Conservation (phyloP, 164 flowering plant species). For the Vitis labrusca region DNA sequence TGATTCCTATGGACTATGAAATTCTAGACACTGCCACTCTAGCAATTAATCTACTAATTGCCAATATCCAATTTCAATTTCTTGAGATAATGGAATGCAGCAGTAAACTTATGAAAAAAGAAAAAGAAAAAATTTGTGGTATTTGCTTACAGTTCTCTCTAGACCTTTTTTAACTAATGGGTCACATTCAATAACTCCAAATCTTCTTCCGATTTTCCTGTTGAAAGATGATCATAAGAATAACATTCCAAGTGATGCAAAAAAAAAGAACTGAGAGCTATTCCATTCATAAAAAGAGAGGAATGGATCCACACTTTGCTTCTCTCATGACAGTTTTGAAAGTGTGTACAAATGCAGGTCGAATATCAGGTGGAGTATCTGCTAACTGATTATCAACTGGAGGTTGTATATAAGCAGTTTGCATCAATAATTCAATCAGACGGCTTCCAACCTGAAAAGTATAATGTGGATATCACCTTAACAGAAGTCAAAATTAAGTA, state of each 20-base stretch:
- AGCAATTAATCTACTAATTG: neutral
- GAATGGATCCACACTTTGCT: conserved; percentile 32
- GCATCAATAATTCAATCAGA: conserved; percentile 71
- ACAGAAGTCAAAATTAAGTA: neutral
- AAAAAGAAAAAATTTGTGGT: neutral
- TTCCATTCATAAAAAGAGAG: neutral
- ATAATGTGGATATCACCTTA: conserved; percentile 6
- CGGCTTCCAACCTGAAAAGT: conserved; percentile 82
- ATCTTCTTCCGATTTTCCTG: conserved; percentile 60
- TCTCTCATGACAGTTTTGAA: conserved; percentile 44
- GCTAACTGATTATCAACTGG: conserved; percentile 59
- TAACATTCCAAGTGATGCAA: neutral
- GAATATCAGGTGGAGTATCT: conserved; percentile 76
- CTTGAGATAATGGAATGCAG: neutral
- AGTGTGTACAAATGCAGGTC: conserved; percentile 86
- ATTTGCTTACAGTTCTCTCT: conserved; percentile 52
- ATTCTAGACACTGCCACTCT: neutral
- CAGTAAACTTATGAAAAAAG: neutral
- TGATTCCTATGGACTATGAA: too few species aligned
- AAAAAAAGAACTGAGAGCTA: too few species aligned
- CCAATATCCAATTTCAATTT: neutral
- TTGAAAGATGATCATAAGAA: conserved; percentile 7
- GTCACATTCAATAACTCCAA: conserved; percentile 65
- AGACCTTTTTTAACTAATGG: conserved; percentile 63
- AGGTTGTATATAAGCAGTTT: conserved; percentile 86